Evolutionary conservation across 495 filamentous ascomycete genomes (phyloP), one percentile per base, ranked within the genome.

Genomic region (Tuber aestivum): DNA sequence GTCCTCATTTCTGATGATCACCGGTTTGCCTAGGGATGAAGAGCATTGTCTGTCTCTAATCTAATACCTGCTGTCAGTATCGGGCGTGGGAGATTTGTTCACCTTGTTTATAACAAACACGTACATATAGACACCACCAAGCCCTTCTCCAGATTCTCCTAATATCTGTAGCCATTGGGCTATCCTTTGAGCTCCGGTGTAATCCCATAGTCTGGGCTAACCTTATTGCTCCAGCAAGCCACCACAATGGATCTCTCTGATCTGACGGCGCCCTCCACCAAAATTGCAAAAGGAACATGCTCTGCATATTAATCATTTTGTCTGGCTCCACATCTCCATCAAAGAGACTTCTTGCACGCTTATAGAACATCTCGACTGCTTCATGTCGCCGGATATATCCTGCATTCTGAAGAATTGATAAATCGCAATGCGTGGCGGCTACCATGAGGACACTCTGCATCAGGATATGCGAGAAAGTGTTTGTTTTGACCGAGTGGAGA

Each of bases 201-300:
- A 78, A 71, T 41, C 77, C 77, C 77, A 78, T 78, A 38, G 68
- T 68, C 42, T 78, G 77, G 20, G 77, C 75, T 50, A 76, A 37
- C 12, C 77, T 37, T 20, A 77, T 72, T 14, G 77, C 77, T 12
- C 77, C 77, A 10, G 70, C 77, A 23, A 78, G 50, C 77, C 77
- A 78, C 70, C 74, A 78, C 50, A 73, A 37, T 41, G 75, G 74
- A 40, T 78, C 77, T 70, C 73, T 76, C 37, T 77, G 74, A 41
- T 78, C 77, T 6, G 56, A 73, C 41, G 73, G 72, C 21, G 74
- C 70, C 37, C 77, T 18, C 77, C 77, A 78, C 77, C 77, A 78
- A 41, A 77, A 78, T 42, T 77, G 75, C 74, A 78, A 50, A 48
- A 76, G 65, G 42, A 78, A 76, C 77, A 78, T 78, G 20, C 41